A percentile compares a stretch with the other conserved stretches of the same genome.
phyloP scores from a whole-genome alignment of 2,329 filamentous ascomycete genomes.

The Zarea fungicola region DNA sequence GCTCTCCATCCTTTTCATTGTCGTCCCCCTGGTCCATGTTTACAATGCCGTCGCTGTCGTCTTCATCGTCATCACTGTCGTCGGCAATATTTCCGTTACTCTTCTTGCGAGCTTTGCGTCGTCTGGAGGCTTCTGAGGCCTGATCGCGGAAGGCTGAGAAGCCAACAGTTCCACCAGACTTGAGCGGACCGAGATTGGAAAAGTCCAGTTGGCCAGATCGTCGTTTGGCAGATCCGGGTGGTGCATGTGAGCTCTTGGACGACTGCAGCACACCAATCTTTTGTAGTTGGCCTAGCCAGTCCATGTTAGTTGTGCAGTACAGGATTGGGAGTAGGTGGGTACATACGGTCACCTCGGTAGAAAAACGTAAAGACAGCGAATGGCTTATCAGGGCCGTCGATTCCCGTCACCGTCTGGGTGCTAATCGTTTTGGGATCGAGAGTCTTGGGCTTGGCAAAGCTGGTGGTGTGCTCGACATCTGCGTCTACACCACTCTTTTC shows the following conservation, averaged over 20 bases:
- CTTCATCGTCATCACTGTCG: conserved; percentile 70
- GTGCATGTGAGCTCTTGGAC: conserved; percentile 58
- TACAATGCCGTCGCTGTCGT: conserved; percentile 52
- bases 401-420: conserved; percentile 97
- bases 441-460: conserved; percentile 93
- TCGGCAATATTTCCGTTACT: conserved; percentile 61
- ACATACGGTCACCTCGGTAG: conserved; percentile 90
- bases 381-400: conserved; percentile 91
- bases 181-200: conserved; percentile 75
- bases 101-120: conserved; percentile 55
- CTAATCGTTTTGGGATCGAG: conserved; percentile 96
- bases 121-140: conserved; percentile 47
- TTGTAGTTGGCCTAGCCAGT: conserved; percentile 71
- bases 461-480: conserved; percentile 93
- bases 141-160: conserved; percentile 83
- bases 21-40: conserved; percentile 63
- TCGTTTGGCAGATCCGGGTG: conserved; percentile 62
- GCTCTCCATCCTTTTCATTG: conserved; percentile 57
- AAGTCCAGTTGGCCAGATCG: conserved; percentile 83
- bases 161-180: conserved; percentile 80
- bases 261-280: conserved; percentile 88
- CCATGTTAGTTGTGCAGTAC: conserved; percentile 20
- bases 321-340: neutral
- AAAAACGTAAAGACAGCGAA: conserved; percentile 98
- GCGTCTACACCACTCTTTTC: conserved; percentile 62